Evolutionary conservation across 129 eudicot genomes (phyloP).

Genomic region (Helianthus tuberosus): DNA sequence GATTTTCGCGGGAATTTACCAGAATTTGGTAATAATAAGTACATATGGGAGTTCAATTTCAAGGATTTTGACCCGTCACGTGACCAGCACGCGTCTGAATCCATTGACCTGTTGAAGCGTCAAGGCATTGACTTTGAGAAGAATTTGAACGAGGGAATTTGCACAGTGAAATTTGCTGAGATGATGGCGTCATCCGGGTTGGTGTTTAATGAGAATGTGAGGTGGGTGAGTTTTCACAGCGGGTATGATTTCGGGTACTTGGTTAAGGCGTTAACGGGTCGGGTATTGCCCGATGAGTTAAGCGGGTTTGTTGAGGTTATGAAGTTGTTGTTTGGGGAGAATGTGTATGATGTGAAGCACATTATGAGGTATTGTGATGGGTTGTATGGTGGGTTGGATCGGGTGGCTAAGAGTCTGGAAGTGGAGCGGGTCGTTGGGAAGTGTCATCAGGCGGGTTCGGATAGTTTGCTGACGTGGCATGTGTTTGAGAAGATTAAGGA

Average conservation of each 20-base stretch:
- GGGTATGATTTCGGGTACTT: constrained; percentile 81
- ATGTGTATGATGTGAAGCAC: constrained; percentile 81
- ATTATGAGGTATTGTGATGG: constrained; percentile 64
- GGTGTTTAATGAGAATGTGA: constrained; percentile 50
- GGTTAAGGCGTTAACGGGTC: constrained; percentile 54
- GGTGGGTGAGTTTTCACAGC: constrained; percentile 74
- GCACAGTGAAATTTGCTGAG: constrained; percentile 44
- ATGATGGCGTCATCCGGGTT: constrained; percentile 68
- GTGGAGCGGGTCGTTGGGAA: constrained; percentile 60
- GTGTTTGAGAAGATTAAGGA: constrained; percentile 62
- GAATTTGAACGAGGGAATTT: constrained; percentile 32
- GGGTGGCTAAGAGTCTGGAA: constrained; percentile 55
- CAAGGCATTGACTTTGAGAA: constrained; percentile 68
- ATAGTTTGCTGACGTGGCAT: constrained; percentile 84
- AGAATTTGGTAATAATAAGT: constrained; percentile 30
- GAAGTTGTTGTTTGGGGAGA: constrained; percentile 55
- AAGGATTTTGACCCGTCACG: constrained; percentile 54
- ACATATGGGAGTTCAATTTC: constrained; percentile 82
- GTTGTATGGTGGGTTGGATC: constrained; percentile 76
- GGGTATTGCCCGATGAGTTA: constrained; percentile 47
- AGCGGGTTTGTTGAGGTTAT: constrained; percentile 40
- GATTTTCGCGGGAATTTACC: constrained; percentile 56
- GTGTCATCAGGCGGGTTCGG: constrained; percentile 87
- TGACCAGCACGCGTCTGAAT: constrained; percentile 57
- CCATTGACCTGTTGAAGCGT: constrained; percentile 54